Base-by-base conservation (phyloP, 192 early-diverging fungal species). In the Coemansia sp. region DNA sequence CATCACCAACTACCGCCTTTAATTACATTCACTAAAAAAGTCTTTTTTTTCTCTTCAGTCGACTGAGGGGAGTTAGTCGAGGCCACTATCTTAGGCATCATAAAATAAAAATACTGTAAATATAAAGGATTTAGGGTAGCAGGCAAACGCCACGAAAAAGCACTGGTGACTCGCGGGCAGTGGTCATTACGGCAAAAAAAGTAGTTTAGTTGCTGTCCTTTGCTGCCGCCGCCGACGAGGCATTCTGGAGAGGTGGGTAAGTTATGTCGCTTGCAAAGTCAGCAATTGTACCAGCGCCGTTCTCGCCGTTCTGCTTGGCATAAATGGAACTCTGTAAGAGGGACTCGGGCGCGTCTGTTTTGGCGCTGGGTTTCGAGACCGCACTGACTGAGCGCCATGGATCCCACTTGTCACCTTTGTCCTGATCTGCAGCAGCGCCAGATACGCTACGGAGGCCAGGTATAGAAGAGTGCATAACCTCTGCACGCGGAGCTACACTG, bases 321-420 rank as follows among this genome's bases (percentile, higher is more conserved):
- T 66, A 83, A 34, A 83, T 72, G 0, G 80, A 70, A 43, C 75
- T 78, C 66, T 83, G 80, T 22, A 83, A 66, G 20, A 72, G 46
- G 12, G 80, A 83, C 24, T 74, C 63, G 10, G 80, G 80, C 10
- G 49, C 15, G n/a, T 73, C 58, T 0, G 12, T 63, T 49, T 41
- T 41, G 40, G 39, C 41, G 29, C 62, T 33, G 34, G 65, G 41
- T 33, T 68, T 52, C 9, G 33, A 68, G 22, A 76, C 66, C 12
- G 80, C 55, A 38, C 66, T 83, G 22, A 83, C 80, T 11, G 80
- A 53, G 46, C 72, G 80, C 80, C 80, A 83, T 29, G 80, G 80
- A 61, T 83, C 62, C 80, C 80, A 83, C 43, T 78, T 77, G 66
- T 43, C 64, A 33, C 62, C 68, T 22, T 36, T 47, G 34, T 31